Percentiles rank a stretch among this genome's conserved stretches.
These are phyloP conservation scores for Elongisporangium senticosum DNA, from an alignment of 352 stramenopile genomes.

Conservation along the genomic window DNA sequence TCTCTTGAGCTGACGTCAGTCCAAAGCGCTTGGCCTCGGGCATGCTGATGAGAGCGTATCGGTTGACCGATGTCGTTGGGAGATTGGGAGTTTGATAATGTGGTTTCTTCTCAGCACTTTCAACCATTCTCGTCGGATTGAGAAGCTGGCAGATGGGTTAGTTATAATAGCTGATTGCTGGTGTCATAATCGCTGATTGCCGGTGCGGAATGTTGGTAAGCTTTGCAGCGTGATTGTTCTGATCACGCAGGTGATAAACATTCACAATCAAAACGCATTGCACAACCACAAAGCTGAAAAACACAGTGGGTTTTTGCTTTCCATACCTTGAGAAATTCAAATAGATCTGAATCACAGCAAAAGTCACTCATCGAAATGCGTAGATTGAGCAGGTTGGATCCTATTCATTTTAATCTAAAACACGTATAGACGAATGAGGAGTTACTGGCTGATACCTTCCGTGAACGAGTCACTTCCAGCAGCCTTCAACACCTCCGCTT, in stretches of 20 bases:
- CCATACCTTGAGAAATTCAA: neutral
- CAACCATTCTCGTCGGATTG: no score
- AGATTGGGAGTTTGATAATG: neutral
- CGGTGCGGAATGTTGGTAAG: neutral
- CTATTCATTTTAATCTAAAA: neutral
- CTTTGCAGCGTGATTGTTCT: neutral
- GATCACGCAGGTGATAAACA: neutral
- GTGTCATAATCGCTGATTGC: neutral
- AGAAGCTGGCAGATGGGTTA: no score
- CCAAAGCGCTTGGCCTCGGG: neutral
- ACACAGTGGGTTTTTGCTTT: neutral
- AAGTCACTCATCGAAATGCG: no score
- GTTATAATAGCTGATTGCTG: no score
- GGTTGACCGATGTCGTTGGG: neutral
- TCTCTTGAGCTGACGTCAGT: slow-evolving; percentile 3
- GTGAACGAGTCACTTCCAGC: slow-evolving; percentile 6
- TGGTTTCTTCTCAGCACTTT: no score
- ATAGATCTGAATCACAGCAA: neutral
- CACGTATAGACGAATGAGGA: neutral
- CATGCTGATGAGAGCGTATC: neutral
- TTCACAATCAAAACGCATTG: no score
- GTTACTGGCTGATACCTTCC: slow-evolving; percentile 38
- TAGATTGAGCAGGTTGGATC: neutral
- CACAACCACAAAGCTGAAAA: neutral
- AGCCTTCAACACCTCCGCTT: slow-evolving; percentile 22